Evolutionary conservation across 352 stramenopile genomes (phyloP), one percentile per base, ranked within the genome.

Genomic region (Phytophthora pseudosyringae): DNA sequence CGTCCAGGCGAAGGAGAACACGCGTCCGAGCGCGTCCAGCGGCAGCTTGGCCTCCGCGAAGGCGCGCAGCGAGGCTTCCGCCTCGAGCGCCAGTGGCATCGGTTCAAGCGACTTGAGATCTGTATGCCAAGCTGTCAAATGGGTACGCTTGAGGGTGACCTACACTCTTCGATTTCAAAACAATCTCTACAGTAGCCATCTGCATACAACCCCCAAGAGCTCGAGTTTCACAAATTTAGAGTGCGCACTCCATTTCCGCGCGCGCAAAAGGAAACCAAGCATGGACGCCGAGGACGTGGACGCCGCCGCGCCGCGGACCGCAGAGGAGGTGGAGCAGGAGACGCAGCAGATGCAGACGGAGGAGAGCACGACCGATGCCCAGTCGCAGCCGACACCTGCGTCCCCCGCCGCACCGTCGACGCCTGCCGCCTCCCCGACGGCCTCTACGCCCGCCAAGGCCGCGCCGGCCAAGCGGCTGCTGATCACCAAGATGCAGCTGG

Each of bases 401-500:
- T 31, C 59, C 4, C 8, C 39, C 7, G 40, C 53, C 11, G 26
- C 49, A 2, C 16, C 36, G 9, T 36, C 41, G 15, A 64, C 55
- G 38, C 46, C 48, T 13, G 36, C n/a, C 40, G 15, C 46, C 31
- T 35, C 51, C 1, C 31, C 50, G 31, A 49, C 45, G n/a, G 39
- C 26, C 15, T 60, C 58, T 5, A 70, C 64, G n/a, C 68, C 72
- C 1, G 48, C 53, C 26, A 64, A 67, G 44, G 1, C 46, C 2
- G 25, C 49, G 43, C 76, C 80, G 5, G 61, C 71, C 32, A 86
- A 86, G 64, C 90, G 97, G 2, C 76, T 99, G 7, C 97, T 99
- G 89, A 99, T 99, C 74, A 98, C 90, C 8, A 98, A 98, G 78
- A 98, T 99, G 89, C 91, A 87, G 71, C 73, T 99, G 45, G 95